Evolutionary conservation across 306 rosid genomes (phyloP).

Genomic region (Adenanthera pavonina): DNA sequence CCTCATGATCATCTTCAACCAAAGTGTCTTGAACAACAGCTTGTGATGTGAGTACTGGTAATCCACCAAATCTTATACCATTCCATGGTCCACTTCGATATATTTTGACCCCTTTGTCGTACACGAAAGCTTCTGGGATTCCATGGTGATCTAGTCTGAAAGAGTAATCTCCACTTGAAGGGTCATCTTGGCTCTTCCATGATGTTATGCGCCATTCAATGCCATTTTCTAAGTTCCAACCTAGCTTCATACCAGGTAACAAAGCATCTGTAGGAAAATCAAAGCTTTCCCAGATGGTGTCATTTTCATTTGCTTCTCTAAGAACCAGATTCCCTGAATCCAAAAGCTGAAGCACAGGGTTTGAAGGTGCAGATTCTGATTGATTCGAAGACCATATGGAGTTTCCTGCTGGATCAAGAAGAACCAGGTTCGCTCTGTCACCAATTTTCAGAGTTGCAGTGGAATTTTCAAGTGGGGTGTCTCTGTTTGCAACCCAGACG

Average conservation of each 20-base stretch:
- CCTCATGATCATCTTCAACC: conserved; percentile 33
- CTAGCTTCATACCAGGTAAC: conserved; percentile 61
- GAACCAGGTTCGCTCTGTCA: conserved; percentile 35
- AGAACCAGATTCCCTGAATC: conserved; percentile 58
- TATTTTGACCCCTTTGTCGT: not conserved
- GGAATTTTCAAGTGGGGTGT: conserved; percentile 46
- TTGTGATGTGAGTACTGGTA: conserved; percentile 44
- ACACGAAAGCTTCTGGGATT: conserved; percentile 43
- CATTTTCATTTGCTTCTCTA: conserved; percentile 33
- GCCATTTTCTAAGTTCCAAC: conserved; percentile 47
- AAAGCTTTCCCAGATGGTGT: conserved; percentile 57
- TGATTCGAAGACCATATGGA: conserved; percentile 47
- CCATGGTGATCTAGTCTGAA: conserved; percentile 48
- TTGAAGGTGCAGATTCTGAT: not conserved
- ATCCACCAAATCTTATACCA: conserved; percentile 54
- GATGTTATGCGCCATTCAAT: conserved; percentile 42
- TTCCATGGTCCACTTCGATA: conserved; percentile 75
- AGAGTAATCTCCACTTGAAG: conserved; percentile 47
- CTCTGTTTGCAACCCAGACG: conserved; percentile 66
- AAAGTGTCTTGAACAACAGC: conserved; percentile 35
- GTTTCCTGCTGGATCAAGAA: conserved; percentile 33
- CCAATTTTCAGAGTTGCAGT: conserved; percentile 37
- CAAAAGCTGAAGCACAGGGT: conserved; percentile 43
- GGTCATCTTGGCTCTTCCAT: conserved; percentile 49
- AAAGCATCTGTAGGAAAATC: conserved; percentile 52